phyloP scores from a whole-genome alignment of 441 rosid species.

The Adansonia rubrostipa region DNA sequence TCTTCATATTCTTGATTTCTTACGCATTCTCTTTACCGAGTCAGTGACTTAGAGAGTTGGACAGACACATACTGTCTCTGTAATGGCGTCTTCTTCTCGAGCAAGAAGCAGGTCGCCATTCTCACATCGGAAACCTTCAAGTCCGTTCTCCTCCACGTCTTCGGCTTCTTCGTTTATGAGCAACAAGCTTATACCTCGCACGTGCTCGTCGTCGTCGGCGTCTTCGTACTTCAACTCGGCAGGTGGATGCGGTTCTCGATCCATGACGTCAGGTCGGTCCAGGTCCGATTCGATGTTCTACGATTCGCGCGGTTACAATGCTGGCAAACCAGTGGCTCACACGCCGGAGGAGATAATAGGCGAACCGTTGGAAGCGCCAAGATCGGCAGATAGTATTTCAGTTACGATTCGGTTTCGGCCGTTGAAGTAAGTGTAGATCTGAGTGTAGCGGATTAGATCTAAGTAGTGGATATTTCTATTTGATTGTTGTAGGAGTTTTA shows the following conservation, averaged over 20 bases:
- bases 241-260: conserved; percentile 60
- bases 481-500: conserved; percentile 22
- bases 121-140: conserved; percentile 68
- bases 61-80: conserved; percentile 19
- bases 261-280: conserved; percentile 74
- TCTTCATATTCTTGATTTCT: conserved; percentile 20
- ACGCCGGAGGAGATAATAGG: conserved; percentile 68
- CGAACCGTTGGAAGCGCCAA: conserved; percentile 63
- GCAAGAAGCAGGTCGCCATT: conserved; percentile 90
- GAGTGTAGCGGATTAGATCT: conserved; percentile 58
- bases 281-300: conserved; percentile 56
- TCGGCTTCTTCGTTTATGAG: conserved; percentile 69
- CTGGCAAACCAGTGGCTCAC: conserved; percentile 56
- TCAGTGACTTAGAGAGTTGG: conserved; percentile 45
- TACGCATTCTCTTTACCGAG: conserved; percentile 32
- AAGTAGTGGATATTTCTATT: conserved; percentile 18
- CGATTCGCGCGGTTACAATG: conserved; percentile 50
- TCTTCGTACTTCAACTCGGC: conserved; percentile 61
- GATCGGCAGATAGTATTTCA: conserved; percentile 87
- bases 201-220: conserved; percentile 66
- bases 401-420: conserved; percentile 97
- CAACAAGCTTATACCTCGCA: conserved; percentile 71
- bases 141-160: conserved; percentile 75
- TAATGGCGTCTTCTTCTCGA: conserved; percentile 86
- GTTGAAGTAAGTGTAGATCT: conserved; percentile 88